phyloP scores from a whole-genome alignment of 1,139 yeast species.

The Blastobotrys serpentis region DNA sequence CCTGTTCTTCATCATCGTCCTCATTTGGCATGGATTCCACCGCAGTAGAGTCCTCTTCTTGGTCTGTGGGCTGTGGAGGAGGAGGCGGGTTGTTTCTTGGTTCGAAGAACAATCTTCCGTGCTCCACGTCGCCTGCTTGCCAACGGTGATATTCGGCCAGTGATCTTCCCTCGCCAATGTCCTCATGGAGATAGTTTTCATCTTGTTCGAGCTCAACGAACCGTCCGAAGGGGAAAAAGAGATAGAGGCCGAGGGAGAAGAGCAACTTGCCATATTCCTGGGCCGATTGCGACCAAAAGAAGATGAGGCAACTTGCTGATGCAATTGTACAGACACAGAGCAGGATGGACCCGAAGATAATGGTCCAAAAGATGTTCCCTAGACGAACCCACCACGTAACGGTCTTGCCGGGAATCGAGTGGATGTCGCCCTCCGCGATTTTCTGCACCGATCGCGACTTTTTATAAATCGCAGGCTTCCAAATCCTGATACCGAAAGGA shows the following conservation, averaged over 20 bases:
- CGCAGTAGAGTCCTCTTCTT: no score
- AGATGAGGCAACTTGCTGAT: conserved; percentile 45
- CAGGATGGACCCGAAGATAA: conserved; percentile 66
- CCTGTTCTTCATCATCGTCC: conserved; percentile 31
- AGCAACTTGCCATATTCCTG: conserved; percentile 60
- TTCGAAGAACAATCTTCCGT: conserved; percentile 68
- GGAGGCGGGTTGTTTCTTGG: conserved; percentile 38
- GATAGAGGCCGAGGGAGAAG: conserved; percentile 63
- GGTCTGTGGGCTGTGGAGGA: background rate
- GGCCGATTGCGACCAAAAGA: conserved; percentile 43
- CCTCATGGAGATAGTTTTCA: conserved; percentile 80
- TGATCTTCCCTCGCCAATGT: conserved; percentile 83
- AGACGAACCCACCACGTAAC: conserved; percentile 64
- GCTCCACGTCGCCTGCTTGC: conserved; percentile 66
- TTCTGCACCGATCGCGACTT: conserved; percentile 88
- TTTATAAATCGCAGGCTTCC: conserved; percentile 97
- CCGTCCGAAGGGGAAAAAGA: conserved; percentile 86
- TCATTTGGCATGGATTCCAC: conserved; percentile 21
- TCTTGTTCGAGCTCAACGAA: conserved; percentile 77
- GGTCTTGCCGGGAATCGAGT: conserved; percentile 60
- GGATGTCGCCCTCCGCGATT: conserved; percentile 92
- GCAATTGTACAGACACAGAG: conserved; percentile 54
- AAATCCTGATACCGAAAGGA: conserved; percentile 95
- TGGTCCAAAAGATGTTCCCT: conserved; percentile 76
- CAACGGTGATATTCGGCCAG: conserved; percentile 83